Conservation (phyloP, 2,329 filamentous ascomycete species). For the Scedosporium apiospermum region DNA sequence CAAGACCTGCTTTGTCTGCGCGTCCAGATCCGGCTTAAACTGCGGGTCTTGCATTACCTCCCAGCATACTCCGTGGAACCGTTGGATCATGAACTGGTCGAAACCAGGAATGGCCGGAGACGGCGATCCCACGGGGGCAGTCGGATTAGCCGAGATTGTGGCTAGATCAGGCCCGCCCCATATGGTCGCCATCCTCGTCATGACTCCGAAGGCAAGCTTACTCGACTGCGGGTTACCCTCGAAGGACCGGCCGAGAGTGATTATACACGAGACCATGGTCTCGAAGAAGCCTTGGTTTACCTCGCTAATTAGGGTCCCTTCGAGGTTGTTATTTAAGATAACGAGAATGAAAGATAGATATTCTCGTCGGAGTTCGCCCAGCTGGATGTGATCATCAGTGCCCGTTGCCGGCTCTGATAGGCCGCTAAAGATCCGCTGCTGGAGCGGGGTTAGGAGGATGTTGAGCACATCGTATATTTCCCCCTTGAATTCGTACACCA, state of each 20-base stretch:
- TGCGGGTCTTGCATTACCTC: slow-evolving; percentile 68
- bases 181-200: slow-evolving; percentile 72
- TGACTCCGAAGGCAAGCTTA: slow-evolving; percentile 69
- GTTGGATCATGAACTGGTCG: slow-evolving; percentile 78
- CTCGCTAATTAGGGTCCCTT: slow-evolving; percentile 78
- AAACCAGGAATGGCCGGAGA: slow-evolving; percentile 70
- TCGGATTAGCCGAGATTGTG: slow-evolving; percentile 42
- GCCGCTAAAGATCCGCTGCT: slow-evolving; percentile 81
- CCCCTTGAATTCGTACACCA: slow-evolving; percentile 90
- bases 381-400: slow-evolving; percentile 93
- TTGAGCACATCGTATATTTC: slow-evolving; percentile 88
- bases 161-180: slow-evolving; percentile 84
- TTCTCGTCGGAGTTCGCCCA: slow-evolving; percentile 81
- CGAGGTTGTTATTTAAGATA: slow-evolving; percentile 84
- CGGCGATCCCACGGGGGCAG: slow-evolving; percentile 38
- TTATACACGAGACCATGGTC: slow-evolving; percentile 73
- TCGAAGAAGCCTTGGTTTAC: slow-evolving; percentile 88
- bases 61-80: slow-evolving; percentile 87
- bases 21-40: slow-evolving; percentile 73
- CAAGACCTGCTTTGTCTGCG: slow-evolving; percentile 79
- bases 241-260: slow-evolving; percentile 72
- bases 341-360: slow-evolving; percentile 92
- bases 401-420: slow-evolving; percentile 76
- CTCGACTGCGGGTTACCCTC: slow-evolving; percentile 52
- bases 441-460: slow-evolving; percentile 74